Percentiles rank a stretch among this genome's conserved stretches.
These are phyloP conservation scores for Cyclotella choctawhatcheeana DNA, from an alignment of 108 stramenopile species.

Conservation along the genomic window DNA sequence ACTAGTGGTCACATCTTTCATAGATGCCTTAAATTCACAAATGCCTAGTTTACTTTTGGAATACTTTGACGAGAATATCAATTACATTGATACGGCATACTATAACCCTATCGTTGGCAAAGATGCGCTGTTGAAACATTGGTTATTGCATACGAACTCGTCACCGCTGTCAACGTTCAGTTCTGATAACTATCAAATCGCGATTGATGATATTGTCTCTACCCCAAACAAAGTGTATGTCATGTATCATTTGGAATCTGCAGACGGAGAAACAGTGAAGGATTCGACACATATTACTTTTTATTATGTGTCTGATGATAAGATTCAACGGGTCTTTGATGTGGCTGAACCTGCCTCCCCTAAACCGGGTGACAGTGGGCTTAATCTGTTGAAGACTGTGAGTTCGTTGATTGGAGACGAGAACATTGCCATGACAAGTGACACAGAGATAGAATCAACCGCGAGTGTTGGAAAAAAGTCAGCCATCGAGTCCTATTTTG, in stretches of 20 bases:
- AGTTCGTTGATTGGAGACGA: slow-evolving; percentile 40
- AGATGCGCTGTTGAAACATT: slow-evolving; percentile 31
- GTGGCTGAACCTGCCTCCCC: slow-evolving; percentile 38
- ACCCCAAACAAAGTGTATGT: slow-evolving; percentile 36
- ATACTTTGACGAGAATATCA: slow-evolving; percentile 30
- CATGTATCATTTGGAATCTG: slow-evolving; percentile 43
- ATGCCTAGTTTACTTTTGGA: slow-evolving; percentile 11
- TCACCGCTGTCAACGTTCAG: slow-evolving; percentile 33
- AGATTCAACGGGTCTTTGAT: slow-evolving; percentile 38
- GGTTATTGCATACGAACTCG: slow-evolving; percentile 28
- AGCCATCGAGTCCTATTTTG: slow-evolving; percentile 54
- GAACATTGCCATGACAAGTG: slow-evolving; percentile 19
- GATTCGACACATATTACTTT: slow-evolving; percentile 33
- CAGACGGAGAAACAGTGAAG: not conserved
- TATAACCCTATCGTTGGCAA: slow-evolving; percentile 41
- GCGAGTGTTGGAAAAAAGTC: not conserved
- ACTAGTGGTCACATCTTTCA: slow-evolving; percentile 31
- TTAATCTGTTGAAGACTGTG: slow-evolving; percentile 39
- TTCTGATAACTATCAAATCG: slow-evolving; percentile 17
- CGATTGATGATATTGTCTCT: slow-evolving; percentile 34
- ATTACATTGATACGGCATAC: slow-evolving; percentile 35
- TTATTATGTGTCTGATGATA: slow-evolving; percentile 27
- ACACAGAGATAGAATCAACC: not conserved
- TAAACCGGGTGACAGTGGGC: slow-evolving; percentile 38
- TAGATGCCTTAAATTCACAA: slow-evolving; percentile 29